Conservation (phyloP, 1,139 yeast genomes). For the Candida tetrigidarum region DNA sequence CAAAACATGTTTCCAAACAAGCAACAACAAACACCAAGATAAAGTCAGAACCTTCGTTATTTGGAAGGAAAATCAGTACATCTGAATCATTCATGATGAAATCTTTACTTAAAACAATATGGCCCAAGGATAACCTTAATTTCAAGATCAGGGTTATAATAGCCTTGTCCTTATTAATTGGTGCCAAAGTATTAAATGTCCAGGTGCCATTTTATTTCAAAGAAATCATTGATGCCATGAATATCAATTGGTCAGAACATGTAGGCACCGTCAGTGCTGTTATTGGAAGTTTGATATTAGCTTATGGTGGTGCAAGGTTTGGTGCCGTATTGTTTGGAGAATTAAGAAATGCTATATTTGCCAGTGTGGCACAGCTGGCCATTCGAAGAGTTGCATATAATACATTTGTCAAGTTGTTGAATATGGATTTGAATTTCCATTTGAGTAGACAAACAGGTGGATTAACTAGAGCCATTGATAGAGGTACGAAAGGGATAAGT, state of each 20-base stretch:
- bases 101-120: constrained; percentile 72
- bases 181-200: constrained; percentile 84
- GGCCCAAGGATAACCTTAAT: constrained; percentile 83
- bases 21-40: neutral
- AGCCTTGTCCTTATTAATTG: constrained; percentile 74
- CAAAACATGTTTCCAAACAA: neutral
- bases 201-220: constrained; percentile 97
- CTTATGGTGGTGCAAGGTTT: constrained; percentile 93
- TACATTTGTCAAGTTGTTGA: constrained; percentile 82
- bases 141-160: constrained; percentile 76
- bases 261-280: constrained; percentile 64
- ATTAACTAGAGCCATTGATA: constrained; percentile 90
- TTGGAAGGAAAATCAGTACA: constrained; percentile 34
- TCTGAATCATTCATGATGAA: constrained; percentile 65
- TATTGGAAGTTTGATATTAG: constrained; percentile 75
- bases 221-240: constrained; percentile 88
- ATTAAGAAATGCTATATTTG: constrained; percentile 91
- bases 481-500: constrained; percentile 98
- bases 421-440: constrained; percentile 89
- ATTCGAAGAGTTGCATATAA: constrained; percentile 88
- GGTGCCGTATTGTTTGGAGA: constrained; percentile 96
- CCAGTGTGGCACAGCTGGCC: constrained; percentile 94
- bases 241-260: constrained; percentile 77
- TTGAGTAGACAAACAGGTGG: constrained; percentile 95
- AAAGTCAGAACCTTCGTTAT: constrained; percentile 15